Evolutionary conservation across 768 basidiomycete genomes (phyloP).

Genomic region (Mycena rebaudengoi): DNA sequence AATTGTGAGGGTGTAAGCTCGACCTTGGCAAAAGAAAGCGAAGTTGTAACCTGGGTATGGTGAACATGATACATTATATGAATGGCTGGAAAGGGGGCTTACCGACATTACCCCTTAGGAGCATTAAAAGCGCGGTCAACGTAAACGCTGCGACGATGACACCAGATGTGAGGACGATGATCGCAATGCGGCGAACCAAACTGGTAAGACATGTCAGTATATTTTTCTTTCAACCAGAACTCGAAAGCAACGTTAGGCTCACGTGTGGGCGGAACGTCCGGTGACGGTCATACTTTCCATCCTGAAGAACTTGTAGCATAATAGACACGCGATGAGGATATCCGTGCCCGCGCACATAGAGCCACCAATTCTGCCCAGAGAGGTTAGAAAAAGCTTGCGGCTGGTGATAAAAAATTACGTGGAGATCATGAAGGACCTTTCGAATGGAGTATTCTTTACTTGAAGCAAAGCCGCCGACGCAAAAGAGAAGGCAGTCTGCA

Average conservation of each 20-base stretch:
- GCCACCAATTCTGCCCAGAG: conserved; percentile 13
- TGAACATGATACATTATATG: background rate
- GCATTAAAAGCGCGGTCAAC: conserved; percentile 21
- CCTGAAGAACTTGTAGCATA: conserved; percentile 21
- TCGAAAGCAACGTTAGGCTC: background rate
- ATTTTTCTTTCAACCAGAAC: too few relatives aligned
- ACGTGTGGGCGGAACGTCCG: background rate
- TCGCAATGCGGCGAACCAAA: conserved; percentile 9
- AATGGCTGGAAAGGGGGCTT: background rate
- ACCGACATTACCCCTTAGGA: conserved; percentile 19
- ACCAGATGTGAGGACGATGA: conserved; percentile 21
- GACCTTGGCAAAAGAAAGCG: conserved; percentile 24
- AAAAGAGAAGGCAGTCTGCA: background rate
- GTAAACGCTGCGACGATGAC: conserved; percentile 24
- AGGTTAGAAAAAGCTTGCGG: background rate
- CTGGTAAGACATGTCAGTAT: background rate
- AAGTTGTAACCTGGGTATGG: conserved; percentile 16
- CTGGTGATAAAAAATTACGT: background rate
- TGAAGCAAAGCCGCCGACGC: conserved; percentile 12
- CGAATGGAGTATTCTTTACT: background rate
- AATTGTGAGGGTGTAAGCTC: conserved; percentile 23
- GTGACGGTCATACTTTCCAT: background rate
- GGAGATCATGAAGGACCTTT: background rate
- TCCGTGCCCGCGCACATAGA: conserved; percentile 15
- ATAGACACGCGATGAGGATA: conserved; percentile 14